Conservation (phyloP, 2,329 filamentous ascomycete genomes). For the Colletotrichum coccodes region DNA sequence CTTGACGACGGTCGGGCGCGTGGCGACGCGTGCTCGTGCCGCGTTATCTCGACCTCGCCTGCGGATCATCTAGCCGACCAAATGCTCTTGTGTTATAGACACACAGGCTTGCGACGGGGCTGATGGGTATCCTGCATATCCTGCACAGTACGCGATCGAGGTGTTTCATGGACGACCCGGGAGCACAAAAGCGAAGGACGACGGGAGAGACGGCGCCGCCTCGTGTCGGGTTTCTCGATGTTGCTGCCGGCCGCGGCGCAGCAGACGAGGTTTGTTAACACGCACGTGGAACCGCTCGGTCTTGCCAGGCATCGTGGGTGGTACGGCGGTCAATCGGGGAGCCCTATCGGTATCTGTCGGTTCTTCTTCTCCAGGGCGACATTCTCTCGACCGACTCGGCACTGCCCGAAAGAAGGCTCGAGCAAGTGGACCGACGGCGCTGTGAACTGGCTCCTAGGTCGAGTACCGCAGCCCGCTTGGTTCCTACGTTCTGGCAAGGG, state of each 20-base stretch:
- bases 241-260: too few species aligned
- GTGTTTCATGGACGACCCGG: not conserved
- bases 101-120: not conserved
- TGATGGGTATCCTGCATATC: too few species aligned
- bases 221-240: too few species aligned
- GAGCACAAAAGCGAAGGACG: not conserved
- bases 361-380: too few species aligned
- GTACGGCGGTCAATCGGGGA: too few species aligned
- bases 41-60: not conserved
- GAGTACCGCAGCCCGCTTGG: not conserved
- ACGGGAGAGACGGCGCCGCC: too few species aligned
- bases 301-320: too few species aligned
- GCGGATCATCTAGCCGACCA: not conserved
- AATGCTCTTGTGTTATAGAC: not conserved
- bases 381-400: too few species aligned
- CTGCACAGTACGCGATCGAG: too few species aligned
- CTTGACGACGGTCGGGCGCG: not conserved
- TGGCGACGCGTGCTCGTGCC: not conserved
- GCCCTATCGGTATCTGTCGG: too few species aligned
- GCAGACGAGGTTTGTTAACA: too few species aligned
- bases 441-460: not conserved
- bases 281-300: not conserved
- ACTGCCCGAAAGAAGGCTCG: too few species aligned
- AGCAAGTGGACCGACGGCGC: not conserved
- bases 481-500: not conserved